phyloP scores from a whole-genome alignment of 2,329 filamentous ascomycete species.

The Acephala macrosclerotiorum region DNA sequence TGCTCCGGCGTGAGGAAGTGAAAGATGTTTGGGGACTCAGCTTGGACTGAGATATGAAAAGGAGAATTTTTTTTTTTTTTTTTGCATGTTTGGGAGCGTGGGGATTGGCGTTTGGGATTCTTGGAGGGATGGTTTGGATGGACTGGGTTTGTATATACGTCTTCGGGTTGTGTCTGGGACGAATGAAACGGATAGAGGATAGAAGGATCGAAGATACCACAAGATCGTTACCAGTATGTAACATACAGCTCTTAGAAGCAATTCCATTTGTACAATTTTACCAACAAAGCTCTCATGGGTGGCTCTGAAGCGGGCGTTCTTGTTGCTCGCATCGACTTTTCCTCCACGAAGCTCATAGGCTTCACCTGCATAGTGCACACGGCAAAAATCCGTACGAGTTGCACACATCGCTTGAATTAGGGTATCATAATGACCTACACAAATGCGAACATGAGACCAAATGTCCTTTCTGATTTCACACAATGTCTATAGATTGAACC shows the following conservation, averaged over 20 bases:
- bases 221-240: not conserved
- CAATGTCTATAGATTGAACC: constrained; percentile 81
- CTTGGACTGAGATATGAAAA: constrained; percentile 5
- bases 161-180: not conserved
- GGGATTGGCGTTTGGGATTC: constrained; percentile 14
- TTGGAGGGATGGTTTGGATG: not conserved
- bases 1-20: not conserved
- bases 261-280: constrained; percentile 2
- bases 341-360: not conserved
- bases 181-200: not conserved
- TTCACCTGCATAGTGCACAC: too few species aligned
- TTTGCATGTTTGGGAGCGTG: constrained; percentile 9
- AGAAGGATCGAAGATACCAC: not conserved
- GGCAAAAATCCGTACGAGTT: too few species aligned
- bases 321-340: too few species aligned
- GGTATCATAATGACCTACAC: constrained; percentile 2
- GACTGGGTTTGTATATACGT: not conserved
- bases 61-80: not conserved
- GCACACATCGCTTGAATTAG: not conserved
- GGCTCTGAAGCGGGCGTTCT: too few species aligned
- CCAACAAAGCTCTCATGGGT: not conserved
- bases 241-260: not conserved
- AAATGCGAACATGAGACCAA: not conserved
- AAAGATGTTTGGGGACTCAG: too few species aligned
- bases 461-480: not conserved